These are phyloP conservation scores for Aspergillus bombycis DNA, from an alignment of 2,329 filamentous ascomycete genomes.

Conservation along the genomic window DNA sequence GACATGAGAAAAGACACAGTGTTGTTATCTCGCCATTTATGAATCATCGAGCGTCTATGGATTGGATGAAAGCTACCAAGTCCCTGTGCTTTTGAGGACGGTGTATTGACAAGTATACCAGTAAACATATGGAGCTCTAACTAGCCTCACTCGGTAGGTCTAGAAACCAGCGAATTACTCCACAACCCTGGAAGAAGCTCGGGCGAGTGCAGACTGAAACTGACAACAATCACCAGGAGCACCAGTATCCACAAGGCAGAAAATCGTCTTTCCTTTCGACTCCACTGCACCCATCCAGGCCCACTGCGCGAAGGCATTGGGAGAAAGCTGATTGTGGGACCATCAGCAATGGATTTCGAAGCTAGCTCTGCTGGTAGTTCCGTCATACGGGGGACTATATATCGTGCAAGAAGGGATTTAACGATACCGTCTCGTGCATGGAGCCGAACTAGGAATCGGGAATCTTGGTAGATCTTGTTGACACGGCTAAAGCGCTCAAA, in stretches of 20 bases:
- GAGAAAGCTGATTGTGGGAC: not conserved
- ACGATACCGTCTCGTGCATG: not conserved
- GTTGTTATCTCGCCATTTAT: too few species aligned
- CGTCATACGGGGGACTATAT: not conserved
- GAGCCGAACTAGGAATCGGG: not conserved
- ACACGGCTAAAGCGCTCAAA: not conserved
- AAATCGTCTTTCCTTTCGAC: not conserved
- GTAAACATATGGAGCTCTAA: not conserved
- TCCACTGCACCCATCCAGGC: not conserved
- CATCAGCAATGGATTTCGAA: not conserved
- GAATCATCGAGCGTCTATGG: too few species aligned
- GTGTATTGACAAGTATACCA: not conserved
- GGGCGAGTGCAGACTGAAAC: not conserved
- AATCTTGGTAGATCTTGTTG: not conserved
- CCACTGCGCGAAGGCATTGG: not conserved
- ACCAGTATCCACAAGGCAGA: not conserved
- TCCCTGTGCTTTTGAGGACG: not conserved
- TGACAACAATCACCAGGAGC: not conserved
- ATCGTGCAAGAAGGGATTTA: not conserved
- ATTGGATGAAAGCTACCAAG: not conserved
- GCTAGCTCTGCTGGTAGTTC: not conserved
- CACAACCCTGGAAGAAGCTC: not conserved
- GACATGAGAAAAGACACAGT: too few species aligned
- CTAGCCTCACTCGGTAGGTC: not conserved
- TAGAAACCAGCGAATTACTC: not conserved